phyloP scores from a whole-genome alignment of 2,329 filamentous ascomycete species.

The Xylariaceae sp. region DNA sequence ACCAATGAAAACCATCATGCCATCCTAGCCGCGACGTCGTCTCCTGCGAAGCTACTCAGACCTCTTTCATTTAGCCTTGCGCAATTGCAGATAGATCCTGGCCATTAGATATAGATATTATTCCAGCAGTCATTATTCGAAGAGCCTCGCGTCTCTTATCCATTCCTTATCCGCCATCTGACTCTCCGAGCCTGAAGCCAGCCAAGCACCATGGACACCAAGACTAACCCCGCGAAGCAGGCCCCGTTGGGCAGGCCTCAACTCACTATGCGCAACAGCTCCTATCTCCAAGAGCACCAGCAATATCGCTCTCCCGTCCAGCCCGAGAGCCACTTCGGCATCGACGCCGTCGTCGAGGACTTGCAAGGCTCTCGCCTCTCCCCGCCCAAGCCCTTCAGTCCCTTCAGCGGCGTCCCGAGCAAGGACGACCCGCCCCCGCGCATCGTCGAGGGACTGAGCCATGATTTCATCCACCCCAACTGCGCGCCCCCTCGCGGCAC shows the following conservation, averaged over 20 bases:
- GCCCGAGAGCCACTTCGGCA: conserved; percentile 57
- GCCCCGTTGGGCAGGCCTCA: conserved; percentile 42
- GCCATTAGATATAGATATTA: too few relatives aligned
- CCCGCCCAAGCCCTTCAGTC: conserved; percentile 42
- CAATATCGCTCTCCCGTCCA: conserved; percentile 58
- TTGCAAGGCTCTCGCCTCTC: conserved; percentile 39
- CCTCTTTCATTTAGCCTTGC: too few relatives aligned
- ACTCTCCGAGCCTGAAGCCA: not conserved
- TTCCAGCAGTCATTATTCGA: too few relatives aligned
- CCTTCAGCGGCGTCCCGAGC: conserved; percentile 61
- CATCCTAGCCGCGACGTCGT: too few relatives aligned
- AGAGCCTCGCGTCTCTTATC: too few relatives aligned
- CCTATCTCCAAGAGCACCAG: conserved; percentile 62
- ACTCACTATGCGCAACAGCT: conserved; percentile 57
- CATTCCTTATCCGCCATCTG: too few relatives aligned
- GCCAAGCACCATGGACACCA: conserved; percentile 24
- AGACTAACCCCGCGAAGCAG: conserved; percentile 26
- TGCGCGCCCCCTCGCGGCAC: conserved; percentile 54
- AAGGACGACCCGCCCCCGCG: conserved; percentile 53
- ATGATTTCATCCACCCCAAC: conserved; percentile 62
- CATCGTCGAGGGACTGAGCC: conserved; percentile 61
- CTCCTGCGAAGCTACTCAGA: too few relatives aligned
- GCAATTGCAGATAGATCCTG: too few relatives aligned
- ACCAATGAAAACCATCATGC: too few relatives aligned
- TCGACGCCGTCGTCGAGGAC: conserved; percentile 64